A percentile compares a stretch with the other conserved stretches of the same genome.
phyloP scores from a whole-genome alignment of 371 early-diverging fungal genomes.

The Nematocida minor region DNA sequence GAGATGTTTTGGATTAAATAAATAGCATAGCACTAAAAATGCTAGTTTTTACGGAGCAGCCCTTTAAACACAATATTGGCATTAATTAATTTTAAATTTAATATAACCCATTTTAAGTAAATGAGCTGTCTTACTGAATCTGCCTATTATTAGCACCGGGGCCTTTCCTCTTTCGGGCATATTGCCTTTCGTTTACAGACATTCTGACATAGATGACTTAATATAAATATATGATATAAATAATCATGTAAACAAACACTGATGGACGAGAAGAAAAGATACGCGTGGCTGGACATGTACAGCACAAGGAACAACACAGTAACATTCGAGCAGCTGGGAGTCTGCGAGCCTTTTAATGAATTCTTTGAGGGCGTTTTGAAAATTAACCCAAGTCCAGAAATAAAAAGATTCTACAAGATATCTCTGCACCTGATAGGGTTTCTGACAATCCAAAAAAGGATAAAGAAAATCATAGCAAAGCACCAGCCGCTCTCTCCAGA shows the following conservation, averaged over 20 bases:
- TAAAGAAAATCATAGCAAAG: neutral
- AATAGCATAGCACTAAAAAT: too few relatives aligned
- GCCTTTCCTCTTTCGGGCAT: too few relatives aligned
- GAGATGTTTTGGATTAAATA: too few relatives aligned
- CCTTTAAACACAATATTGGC: too few relatives aligned
- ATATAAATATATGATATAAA: conserved; percentile 28
- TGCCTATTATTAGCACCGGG: too few relatives aligned
- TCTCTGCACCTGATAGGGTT: conserved; percentile 42
- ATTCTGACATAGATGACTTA: conserved; percentile 15
- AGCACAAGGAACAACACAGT: conserved; percentile 12
- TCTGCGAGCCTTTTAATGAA: conserved; percentile 44
- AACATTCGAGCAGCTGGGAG: conserved; percentile 16
- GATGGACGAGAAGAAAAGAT: conserved; percentile 52
- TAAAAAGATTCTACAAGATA: conserved; percentile 21
- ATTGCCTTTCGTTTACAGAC: too few relatives aligned
- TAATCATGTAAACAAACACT: conserved; percentile 41
- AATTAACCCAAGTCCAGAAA: conserved; percentile 33
- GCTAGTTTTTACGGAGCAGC: too few relatives aligned
- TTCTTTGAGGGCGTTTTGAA: conserved; percentile 48
- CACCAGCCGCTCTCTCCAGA: neutral
- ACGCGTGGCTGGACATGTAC: conserved; percentile 42
- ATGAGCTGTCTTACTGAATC: too few relatives aligned
- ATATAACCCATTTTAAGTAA: too few relatives aligned
- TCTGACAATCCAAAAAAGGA: conserved; percentile 25
- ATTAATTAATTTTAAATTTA: too few relatives aligned